Conservation (phyloP, 225 moss, liverwort and hornwort species). For the Straminergon stramineum region DNA sequence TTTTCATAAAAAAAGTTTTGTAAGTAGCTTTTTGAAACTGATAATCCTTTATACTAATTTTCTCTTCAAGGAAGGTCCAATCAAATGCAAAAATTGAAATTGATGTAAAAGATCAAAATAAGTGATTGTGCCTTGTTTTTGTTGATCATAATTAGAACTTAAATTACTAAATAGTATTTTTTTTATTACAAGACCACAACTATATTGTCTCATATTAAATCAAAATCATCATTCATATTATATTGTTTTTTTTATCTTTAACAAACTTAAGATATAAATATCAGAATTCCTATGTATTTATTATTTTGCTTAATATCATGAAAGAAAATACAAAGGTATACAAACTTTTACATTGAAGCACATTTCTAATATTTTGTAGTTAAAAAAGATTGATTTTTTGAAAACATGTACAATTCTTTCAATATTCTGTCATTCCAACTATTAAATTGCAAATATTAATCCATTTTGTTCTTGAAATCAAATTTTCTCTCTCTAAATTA, state of each 20-base stretch:
- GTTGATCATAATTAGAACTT: not conserved
- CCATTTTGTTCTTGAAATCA: not conserved
- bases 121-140: not conserved
- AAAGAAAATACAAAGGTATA: not conserved
- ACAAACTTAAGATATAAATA: not conserved
- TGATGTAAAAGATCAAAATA: not conserved
- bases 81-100: not conserved
- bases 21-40: not conserved
- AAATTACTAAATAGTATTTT: not conserved
- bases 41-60: not conserved
- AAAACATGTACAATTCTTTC: not conserved
- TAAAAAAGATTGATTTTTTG: not conserved
- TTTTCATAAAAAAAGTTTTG: not conserved
- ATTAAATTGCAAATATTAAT: not conserved
- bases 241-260: not conserved
- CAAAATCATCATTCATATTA: not conserved
- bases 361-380: too few species aligned
- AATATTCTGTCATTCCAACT: not conserved
- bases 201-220: not conserved
- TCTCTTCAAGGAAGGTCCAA: not conserved
- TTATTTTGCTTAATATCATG: not conserved
- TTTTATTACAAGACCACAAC: not conserved
- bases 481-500: too few species aligned
- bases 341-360: not conserved
- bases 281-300: not conserved